Evolutionary conservation across 179 eudicot genomes (phyloP).

Genomic region (Corrigiola litoralis): DNA sequence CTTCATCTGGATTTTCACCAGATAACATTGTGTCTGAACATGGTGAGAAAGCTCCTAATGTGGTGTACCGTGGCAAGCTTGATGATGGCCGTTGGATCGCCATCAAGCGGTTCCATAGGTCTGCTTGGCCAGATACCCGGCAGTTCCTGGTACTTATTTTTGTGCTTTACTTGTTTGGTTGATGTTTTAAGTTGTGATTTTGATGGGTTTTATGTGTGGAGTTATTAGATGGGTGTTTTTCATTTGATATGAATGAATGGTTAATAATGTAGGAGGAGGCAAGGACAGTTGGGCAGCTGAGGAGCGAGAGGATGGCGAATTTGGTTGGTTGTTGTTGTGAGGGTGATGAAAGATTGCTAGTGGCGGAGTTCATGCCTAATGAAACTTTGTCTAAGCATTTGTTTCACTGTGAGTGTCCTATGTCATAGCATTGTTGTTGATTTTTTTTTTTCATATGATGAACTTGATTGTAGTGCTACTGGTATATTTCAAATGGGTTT

Average conservation of each 20-base stretch:
- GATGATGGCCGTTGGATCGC: slow-evolving; percentile 68
- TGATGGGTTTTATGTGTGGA: not conserved
- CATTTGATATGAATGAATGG: slow-evolving; percentile 19
- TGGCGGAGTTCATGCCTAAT: slow-evolving; percentile 92
- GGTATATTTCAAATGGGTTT: not conserved
- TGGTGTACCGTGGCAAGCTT: slow-evolving; percentile 72
- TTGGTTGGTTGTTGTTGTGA: slow-evolving; percentile 87
- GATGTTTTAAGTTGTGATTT: not conserved
- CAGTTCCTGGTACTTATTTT: slow-evolving; percentile 62
- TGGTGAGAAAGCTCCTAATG: slow-evolving; percentile 94
- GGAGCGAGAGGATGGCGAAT: slow-evolving; percentile 80
- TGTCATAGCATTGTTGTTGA: not conserved
- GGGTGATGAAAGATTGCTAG: slow-evolving; percentile 84
- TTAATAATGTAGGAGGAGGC: slow-evolving; percentile 66
- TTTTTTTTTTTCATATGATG: not conserved
- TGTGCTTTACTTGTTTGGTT: not conserved
- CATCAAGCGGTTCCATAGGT: slow-evolving; percentile 76
- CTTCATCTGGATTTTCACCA: slow-evolving; percentile 60
- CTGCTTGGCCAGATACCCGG: slow-evolving; percentile 90
- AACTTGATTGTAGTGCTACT: slow-evolving; percentile 1
- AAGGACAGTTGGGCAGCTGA: slow-evolving; percentile 69
- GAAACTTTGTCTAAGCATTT: slow-evolving; percentile 92
- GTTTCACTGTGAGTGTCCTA: slow-evolving; percentile 68
- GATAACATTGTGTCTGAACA: slow-evolving; percentile 88
- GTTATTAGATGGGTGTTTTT: slow-evolving; percentile 2